phyloP scores from a whole-genome alignment of 345 rosid species.

The Psidium guajava region DNA sequence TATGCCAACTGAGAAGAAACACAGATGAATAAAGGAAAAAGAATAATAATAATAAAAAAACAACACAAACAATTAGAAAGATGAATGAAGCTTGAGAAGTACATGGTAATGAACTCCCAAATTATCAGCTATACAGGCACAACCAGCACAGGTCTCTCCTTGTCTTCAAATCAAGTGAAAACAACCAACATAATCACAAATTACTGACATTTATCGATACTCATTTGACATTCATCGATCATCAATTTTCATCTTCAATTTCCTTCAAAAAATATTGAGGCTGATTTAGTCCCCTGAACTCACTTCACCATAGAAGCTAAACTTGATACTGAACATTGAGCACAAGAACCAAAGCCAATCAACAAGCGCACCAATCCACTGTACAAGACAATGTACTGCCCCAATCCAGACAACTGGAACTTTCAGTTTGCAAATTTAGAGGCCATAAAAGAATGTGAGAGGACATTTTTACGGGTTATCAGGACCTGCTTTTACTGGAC shows the following conservation, averaged over 20 bases:
- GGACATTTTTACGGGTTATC: not conserved
- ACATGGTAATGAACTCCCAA: not conserved
- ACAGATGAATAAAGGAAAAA: not conserved
- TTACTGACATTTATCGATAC: not conserved
- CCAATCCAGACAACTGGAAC: not conserved
- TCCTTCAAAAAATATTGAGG: not conserved
- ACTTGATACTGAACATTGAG: not conserved
- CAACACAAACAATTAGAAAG: not conserved
- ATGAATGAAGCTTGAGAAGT: not conserved
- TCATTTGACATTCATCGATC: not conserved
- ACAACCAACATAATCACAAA: not conserved
- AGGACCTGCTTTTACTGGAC: not conserved
- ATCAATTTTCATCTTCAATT: not conserved
- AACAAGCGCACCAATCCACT: not conserved
- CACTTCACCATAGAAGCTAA: not conserved
- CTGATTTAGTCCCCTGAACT: not conserved
- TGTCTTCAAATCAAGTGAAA: not conserved
- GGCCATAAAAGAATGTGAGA: not conserved
- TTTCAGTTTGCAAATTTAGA: not conserved
- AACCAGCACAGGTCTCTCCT: not conserved
- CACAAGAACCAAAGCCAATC: not conserved
- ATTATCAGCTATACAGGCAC: not conserved
- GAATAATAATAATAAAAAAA: not conserved
- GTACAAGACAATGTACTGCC: not conserved
- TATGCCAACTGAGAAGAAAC: not conserved